phyloP scores from a whole-genome alignment of 257 asterid genomes.

The Solanum etuberosum region DNA sequence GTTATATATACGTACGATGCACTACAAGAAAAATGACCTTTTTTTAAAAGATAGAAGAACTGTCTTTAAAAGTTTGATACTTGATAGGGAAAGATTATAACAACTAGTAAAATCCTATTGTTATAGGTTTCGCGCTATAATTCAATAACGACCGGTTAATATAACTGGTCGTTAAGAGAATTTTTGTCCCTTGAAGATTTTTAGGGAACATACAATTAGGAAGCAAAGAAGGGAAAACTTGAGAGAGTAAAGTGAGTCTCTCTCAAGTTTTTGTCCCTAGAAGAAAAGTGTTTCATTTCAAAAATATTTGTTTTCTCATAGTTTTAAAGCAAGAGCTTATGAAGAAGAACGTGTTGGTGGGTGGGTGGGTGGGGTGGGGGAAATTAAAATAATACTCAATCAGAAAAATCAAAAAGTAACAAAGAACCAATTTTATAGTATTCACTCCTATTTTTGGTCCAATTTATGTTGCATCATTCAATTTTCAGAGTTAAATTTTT shows the following conservation, averaged over 20 bases:
- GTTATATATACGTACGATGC: not conserved
- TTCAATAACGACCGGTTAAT: not conserved
- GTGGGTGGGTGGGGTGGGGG: not conserved
- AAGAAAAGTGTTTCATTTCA: not conserved
- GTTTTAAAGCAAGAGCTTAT: not conserved
- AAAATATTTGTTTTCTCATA: not conserved
- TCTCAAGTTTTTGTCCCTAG: not conserved
- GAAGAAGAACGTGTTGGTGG: not conserved
- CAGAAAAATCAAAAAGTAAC: not conserved
- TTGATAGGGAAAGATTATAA: no score
- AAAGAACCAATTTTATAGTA: not conserved
- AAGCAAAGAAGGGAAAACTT: not conserved
- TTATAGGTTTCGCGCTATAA: not conserved
- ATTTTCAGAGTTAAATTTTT: not conserved
- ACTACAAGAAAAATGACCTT: not conserved
- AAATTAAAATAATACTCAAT: not conserved
- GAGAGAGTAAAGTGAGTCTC: not conserved
- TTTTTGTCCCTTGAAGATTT: not conserved
- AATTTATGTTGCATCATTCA: not conserved
- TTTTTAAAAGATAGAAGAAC: not conserved
- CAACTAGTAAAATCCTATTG: not conserved
- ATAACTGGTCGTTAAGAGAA: not conserved
- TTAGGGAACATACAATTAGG: not conserved
- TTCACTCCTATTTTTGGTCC: not conserved
- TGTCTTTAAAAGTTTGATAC: not conserved